phyloP scores from a whole-genome alignment of 2,329 filamentous ascomycete species.

The Sarocladium kiliense region DNA sequence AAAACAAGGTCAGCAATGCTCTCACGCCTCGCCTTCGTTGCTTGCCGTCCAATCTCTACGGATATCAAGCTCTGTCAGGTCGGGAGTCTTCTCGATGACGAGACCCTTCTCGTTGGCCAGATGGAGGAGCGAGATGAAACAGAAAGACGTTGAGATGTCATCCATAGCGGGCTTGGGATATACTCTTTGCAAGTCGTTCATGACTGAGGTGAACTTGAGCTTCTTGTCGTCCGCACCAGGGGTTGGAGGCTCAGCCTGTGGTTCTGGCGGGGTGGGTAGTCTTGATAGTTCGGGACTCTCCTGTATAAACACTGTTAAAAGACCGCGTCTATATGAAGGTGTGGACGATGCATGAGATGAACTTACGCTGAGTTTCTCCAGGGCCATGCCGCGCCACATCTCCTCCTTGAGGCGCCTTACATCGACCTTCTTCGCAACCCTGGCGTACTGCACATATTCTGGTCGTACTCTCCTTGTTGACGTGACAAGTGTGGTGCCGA shows the following conservation, averaged over 20 bases:
- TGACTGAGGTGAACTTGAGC: constrained; percentile 84
- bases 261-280: constrained; percentile 27
- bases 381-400: constrained; percentile 61
- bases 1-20: too few species aligned
- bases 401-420: constrained; percentile 65
- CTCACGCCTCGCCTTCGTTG: constrained; percentile 36
- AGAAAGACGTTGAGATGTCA: constrained; percentile 89
- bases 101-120: constrained; percentile 90
- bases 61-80: constrained; percentile 55
- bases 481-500: constrained; percentile 64
- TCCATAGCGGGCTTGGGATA: constrained; percentile 83
- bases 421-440: constrained; percentile 67
- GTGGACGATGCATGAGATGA: neutral
- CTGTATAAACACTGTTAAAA: neutral
- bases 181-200: constrained; percentile 81
- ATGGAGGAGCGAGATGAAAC: constrained; percentile 91
- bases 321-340: neutral
- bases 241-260: constrained; percentile 16
- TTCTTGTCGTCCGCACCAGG: constrained; percentile 38
- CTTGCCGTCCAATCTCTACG: constrained; percentile 58
- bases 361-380: constrained; percentile 49
- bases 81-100: constrained; percentile 61
- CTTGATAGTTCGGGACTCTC: constrained; percentile 9
- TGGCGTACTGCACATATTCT: constrained; percentile 66
- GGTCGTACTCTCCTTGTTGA: constrained; percentile 57